Evolutionary conservation across 1,139 yeast genomes (phyloP).

Genomic region (Yamadazyma taylorii): DNA sequence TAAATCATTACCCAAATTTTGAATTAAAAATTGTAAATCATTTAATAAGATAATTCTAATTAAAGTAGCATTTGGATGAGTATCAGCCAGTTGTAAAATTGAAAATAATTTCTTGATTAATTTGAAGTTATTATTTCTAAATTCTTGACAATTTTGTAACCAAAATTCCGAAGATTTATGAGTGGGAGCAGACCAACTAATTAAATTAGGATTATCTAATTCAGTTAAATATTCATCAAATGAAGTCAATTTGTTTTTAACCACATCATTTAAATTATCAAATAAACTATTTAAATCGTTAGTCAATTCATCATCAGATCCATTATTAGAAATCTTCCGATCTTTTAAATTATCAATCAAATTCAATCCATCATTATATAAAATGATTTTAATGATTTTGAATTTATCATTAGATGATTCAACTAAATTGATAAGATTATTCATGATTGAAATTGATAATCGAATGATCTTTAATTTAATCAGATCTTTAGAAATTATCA

Average conservation of each 20-base stretch:
- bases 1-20: conserved; percentile 58
- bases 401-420: conserved; percentile 32
- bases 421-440: conserved; percentile 50
- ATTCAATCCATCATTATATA: conserved; percentile 76
- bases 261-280: conserved; percentile 66
- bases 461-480: conserved; percentile 91
- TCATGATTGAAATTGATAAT: conserved; percentile 70
- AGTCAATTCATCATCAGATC: conserved; percentile 80
- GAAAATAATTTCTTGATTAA: conserved; percentile 55
- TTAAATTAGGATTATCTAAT: conserved; percentile 69
- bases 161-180: conserved; percentile 88
- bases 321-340: conserved; percentile 77
- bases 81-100: conserved; percentile 25
- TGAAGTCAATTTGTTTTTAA: conserved; percentile 72
- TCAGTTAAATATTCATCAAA: conserved; percentile 92
- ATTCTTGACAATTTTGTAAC: conserved; percentile 75
- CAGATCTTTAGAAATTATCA: conserved; percentile 61
- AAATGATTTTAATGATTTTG: conserved; percentile 63
- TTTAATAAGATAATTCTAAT: conserved; percentile 53
- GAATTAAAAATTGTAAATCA: conserved; percentile 45
- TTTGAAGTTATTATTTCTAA: conserved; percentile 77
- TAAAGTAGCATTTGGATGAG: conserved; percentile 22
- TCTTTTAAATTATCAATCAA: conserved; percentile 69
- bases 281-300: conserved; percentile 63
- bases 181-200: conserved; percentile 88